Conservation (phyloP, 768 basidiomycete species). For the Lactarius akahatsu region DNA sequence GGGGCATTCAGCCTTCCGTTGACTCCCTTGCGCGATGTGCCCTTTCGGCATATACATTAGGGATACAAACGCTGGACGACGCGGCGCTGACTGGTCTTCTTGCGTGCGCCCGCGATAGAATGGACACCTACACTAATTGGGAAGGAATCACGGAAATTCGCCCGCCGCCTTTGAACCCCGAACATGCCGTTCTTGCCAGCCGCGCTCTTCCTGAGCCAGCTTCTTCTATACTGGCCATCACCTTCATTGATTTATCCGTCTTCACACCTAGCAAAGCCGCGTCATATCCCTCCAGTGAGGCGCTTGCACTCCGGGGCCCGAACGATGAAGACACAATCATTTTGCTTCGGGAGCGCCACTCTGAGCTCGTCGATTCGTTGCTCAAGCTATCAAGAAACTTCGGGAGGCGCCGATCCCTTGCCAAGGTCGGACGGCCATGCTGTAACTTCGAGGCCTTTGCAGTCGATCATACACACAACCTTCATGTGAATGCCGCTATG, state of each 20-base stretch:
- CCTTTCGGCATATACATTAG: constrained; percentile 16
- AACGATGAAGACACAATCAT: constrained; percentile 7
- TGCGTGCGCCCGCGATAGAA: constrained; percentile 3
- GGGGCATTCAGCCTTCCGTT: constrained; percentile 5
- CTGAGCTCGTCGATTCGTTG: constrained; percentile 8
- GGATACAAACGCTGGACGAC: constrained; percentile 13
- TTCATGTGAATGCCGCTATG: background rate
- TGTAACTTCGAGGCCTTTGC: constrained; percentile 18
- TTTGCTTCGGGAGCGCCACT: constrained; percentile 17
- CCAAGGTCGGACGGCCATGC: constrained; percentile 22
- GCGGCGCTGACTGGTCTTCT: constrained; percentile 14
- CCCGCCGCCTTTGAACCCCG: constrained; percentile 8
- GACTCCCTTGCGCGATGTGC: constrained; percentile 24
- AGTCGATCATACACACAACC: constrained; percentile 1
- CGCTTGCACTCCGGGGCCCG: background rate
- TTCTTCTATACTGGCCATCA: constrained; percentile 15
- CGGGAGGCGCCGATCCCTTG: constrained; percentile 18
- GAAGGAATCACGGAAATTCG: constrained; percentile 6
- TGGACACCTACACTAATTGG: constrained; percentile 20
- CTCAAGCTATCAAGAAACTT: constrained; percentile 16
- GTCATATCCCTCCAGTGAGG: background rate
- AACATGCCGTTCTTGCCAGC: constrained; percentile 15
- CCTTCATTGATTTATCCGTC: constrained; percentile 23
- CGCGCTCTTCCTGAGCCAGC: constrained; percentile 21
- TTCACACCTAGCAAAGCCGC: constrained; percentile 3